Conservation (phyloP, 345 rosid genomes). For the Noccaea bulbosa region DNA sequence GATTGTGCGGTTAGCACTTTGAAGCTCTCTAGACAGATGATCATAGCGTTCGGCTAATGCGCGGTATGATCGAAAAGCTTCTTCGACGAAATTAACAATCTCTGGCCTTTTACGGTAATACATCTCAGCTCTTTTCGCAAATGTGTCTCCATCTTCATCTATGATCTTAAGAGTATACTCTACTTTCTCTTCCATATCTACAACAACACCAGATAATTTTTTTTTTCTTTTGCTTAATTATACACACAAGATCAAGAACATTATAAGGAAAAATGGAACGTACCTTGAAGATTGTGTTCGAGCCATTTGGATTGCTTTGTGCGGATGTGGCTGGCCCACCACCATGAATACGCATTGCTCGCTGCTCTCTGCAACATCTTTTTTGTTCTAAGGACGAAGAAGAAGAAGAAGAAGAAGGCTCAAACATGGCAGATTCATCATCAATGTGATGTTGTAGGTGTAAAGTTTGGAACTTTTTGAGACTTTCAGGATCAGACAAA, state of each 20-base stretch:
- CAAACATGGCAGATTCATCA: slow-evolving; percentile 35
- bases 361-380: slow-evolving; percentile 80
- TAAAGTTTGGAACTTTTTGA: slow-evolving; percentile 10
- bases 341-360: slow-evolving; percentile 84
- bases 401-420: slow-evolving; percentile 26
- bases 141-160: slow-evolving; percentile 75
- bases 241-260: background rate
- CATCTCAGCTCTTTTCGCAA: slow-evolving; percentile 77
- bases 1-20: slow-evolving; percentile 78
- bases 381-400: slow-evolving; percentile 9
- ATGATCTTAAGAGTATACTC: slow-evolving; percentile 58
- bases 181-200: slow-evolving; percentile 83
- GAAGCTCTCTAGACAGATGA: slow-evolving; percentile 70
- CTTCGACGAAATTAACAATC: slow-evolving; percentile 66
- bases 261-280: background rate
- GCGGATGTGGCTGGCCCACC: slow-evolving; percentile 93
- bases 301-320: slow-evolving; percentile 93
- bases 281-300: slow-evolving; percentile 76
- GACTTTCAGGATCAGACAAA: slow-evolving; percentile 33
- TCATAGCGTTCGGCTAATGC: slow-evolving; percentile 80
- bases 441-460: slow-evolving; percentile 29
- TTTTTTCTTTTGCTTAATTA: background rate
- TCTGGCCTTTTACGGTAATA: slow-evolving; percentile 78
- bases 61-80: slow-evolving; percentile 64
- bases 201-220: background rate